Evolutionary conservation across 2,329 filamentous ascomycete species (phyloP).

Genomic region (Venturia nashicola): DNA sequence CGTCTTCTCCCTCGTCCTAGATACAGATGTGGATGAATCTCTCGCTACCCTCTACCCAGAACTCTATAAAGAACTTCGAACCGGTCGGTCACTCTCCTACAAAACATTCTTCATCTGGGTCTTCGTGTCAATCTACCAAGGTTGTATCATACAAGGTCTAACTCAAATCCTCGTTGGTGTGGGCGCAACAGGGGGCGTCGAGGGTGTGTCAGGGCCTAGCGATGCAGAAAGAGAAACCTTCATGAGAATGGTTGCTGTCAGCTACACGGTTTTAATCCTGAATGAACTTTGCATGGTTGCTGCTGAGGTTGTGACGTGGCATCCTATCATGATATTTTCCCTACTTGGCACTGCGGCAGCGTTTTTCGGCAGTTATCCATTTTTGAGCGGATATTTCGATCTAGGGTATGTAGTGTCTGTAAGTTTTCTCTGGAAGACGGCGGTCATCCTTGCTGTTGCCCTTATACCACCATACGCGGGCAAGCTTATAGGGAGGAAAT

Average conservation of each 20-base stretch:
- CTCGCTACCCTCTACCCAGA: constrained; percentile 93
- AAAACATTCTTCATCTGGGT: constrained; percentile 97
- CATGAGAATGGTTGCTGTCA: constrained; percentile 67
- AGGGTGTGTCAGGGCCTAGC: constrained; percentile 3
- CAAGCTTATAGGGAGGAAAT: constrained; percentile 71
- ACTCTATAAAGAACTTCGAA: constrained; percentile 93
- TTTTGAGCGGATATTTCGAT: constrained; percentile 83
- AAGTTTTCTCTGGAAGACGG: constrained; percentile 80
- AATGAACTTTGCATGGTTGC: constrained; percentile 98
- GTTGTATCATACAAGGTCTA: constrained; percentile 88
- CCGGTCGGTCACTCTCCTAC: constrained; percentile 76
- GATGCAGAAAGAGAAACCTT: constrained; percentile 17
- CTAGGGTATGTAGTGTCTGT: constrained; percentile 64
- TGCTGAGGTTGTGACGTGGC: constrained; percentile 94
- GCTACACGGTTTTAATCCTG: constrained; percentile 80
- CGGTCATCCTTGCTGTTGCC: constrained; percentile 66
- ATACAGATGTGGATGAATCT: constrained; percentile 88
- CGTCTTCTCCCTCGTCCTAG: constrained; percentile 85
- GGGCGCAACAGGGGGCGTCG: constrained; percentile 13
- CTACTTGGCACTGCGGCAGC: constrained; percentile 71
- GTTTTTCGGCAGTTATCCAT: constrained; percentile 76
- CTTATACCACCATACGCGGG: constrained; percentile 77
- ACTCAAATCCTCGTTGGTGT: constrained; percentile 77
- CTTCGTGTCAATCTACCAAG: constrained; percentile 87
- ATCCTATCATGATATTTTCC: constrained; percentile 76